Conservation (phyloP, 176 grass and related monocot species). For the Hordeum vulgare region DNA sequence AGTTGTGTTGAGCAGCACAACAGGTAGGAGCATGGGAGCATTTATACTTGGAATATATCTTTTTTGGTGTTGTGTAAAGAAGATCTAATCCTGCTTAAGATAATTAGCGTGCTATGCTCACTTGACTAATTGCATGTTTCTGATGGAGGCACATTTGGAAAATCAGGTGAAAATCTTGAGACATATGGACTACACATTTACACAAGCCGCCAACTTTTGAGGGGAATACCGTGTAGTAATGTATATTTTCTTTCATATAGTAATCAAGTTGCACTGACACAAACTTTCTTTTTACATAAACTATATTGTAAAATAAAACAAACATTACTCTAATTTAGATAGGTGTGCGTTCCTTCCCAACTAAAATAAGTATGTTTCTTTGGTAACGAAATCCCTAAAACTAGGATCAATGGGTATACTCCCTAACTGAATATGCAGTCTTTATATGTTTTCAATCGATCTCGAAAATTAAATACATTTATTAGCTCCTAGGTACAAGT, state of each 20-base stretch:
- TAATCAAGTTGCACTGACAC: neutral
- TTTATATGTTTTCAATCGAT: neutral
- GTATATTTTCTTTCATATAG: neutral
- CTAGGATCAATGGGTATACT: neutral
- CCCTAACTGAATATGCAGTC: neutral
- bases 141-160: neutral
- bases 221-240: neutral
- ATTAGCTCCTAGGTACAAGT: neutral
- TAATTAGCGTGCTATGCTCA: neutral
- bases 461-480: neutral
- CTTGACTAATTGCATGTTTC: neutral
- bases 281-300: neutral
- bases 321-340: neutral
- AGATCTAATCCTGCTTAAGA: neutral
- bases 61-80: neutral
- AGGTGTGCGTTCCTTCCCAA: neutral
- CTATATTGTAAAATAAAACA: neutral
- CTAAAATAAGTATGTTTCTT: neutral
- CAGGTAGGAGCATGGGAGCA: neutral
- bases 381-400: neutral
- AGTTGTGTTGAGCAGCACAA: neutral
- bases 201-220: neutral
- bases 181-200: neutral
- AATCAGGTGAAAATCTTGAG: slow-evolving; percentile 10
- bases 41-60: neutral